Evolutionary conservation across 2,329 filamentous ascomycete genomes (phyloP).

Genomic region (Blumeria graminis): DNA sequence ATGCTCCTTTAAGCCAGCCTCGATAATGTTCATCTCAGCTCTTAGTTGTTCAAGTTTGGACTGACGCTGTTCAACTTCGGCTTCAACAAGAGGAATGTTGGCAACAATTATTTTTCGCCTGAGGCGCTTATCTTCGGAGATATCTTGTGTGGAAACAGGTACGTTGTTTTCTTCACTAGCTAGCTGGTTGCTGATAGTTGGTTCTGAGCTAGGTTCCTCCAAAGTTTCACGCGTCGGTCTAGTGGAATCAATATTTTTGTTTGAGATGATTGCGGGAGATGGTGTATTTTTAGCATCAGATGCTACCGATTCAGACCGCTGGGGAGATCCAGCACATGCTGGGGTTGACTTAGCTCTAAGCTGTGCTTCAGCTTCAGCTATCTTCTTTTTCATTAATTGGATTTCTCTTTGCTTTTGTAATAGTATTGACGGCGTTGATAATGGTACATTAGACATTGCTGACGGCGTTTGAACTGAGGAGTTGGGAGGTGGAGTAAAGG

Average conservation of each 20-base stretch:
- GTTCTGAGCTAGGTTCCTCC: background rate
- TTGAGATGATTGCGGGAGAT: conserved; percentile 2
- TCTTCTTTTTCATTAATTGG: conserved; percentile 27
- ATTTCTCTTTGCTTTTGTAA: conserved; percentile 31
- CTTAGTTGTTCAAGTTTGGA: conserved; percentile 12
- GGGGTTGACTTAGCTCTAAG: conserved; percentile 10
- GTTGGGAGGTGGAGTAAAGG: conserved; percentile 10
- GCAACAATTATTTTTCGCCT: conserved; percentile 14
- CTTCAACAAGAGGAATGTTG: conserved; percentile 14
- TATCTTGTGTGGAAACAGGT: conserved; percentile 5
- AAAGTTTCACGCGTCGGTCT: background rate
- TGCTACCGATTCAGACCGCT: conserved; percentile 4
- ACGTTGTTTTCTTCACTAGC: background rate
- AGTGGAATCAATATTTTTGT: conserved; percentile 7
- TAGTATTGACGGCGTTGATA: conserved; percentile 18
- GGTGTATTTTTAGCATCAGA: conserved; percentile 2
- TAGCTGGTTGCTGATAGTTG: too few relatives aligned
- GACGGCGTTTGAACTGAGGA: conserved; percentile 6
- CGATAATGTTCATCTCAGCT: conserved; percentile 13
- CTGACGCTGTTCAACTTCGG: conserved; percentile 13
- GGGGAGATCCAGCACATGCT: conserved; percentile 14
- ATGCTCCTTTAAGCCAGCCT: conserved; percentile 12
- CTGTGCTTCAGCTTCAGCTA: conserved; percentile 14
- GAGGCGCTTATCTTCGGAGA: conserved; percentile 11
- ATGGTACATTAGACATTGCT: conserved; percentile 4